Evolutionary conservation across 305 asterid genomes (phyloP).

Genomic region (Striga hermonthica): DNA sequence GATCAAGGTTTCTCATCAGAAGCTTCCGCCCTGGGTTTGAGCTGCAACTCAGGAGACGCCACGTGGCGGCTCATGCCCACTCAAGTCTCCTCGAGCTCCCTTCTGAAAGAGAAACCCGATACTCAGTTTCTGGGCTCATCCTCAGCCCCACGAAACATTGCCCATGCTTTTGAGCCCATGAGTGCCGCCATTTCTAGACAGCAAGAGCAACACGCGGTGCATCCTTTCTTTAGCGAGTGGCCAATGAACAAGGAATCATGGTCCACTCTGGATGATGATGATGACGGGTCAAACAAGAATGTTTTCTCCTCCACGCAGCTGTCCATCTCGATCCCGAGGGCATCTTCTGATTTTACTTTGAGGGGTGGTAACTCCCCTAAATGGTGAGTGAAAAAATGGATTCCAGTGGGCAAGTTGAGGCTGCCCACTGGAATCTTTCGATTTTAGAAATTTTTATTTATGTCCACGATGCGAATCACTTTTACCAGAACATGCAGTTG

Average conservation of each 20-base stretch:
- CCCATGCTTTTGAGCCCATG: conserved; percentile 48
- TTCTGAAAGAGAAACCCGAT: conserved; percentile 50
- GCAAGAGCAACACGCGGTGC: conserved; percentile 68
- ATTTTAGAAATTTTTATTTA: neutral
- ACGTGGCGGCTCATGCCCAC: conserved; percentile 61
- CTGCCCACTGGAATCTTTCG: neutral
- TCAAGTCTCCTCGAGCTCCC: conserved; percentile 34
- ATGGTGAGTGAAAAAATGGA: conserved; percentile 42
- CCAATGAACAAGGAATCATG: conserved; percentile 76
- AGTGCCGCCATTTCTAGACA: conserved; percentile 41
- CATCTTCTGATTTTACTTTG: conserved; percentile 52
- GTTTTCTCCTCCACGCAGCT: conserved; percentile 68
- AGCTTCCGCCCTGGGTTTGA: conserved; percentile 57
- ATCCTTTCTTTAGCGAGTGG: conserved; percentile 87
- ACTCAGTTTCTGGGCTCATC: conserved; percentile 35
- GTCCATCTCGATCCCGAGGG: conserved; percentile 68
- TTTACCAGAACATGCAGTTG: neutral
- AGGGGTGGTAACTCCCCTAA: conserved; percentile 45
- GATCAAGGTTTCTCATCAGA: conserved; percentile 55
- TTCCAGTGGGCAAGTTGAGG: neutral
- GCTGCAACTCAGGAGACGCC: conserved; percentile 49
- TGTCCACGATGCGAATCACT: neutral
- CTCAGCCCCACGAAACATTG: conserved; percentile 44
- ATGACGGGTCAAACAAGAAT: conserved; percentile 51
- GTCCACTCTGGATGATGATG: conserved; percentile 60